These are phyloP conservation scores for Leccinum insolens DNA, from an alignment of 1,284 basidiomycete species.

Conservation along the genomic window DNA sequence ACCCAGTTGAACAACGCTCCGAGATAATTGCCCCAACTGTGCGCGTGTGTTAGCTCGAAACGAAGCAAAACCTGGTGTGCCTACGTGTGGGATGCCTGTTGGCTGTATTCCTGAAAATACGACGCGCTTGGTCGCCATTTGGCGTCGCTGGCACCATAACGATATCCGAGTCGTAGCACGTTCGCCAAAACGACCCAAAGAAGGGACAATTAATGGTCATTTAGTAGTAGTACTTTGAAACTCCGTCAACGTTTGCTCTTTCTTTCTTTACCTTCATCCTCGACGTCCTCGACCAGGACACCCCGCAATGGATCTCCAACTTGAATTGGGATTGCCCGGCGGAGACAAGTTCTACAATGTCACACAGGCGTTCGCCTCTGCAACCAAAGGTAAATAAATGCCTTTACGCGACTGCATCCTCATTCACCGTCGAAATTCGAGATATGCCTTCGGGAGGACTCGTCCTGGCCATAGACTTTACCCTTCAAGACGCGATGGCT, in stretches of 20 bases:
- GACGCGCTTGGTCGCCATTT: slow-evolving; percentile 34
- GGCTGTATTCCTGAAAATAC: slow-evolving; percentile 86
- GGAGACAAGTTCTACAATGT: slow-evolving; percentile 63
- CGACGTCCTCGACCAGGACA: slow-evolving; percentile 15
- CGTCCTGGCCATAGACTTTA: slow-evolving; percentile 71
- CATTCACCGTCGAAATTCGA: slow-evolving; percentile 33
- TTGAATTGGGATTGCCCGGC: slow-evolving; percentile 46
- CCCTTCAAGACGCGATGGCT: slow-evolving; percentile 86
- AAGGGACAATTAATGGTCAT: slow-evolving; percentile 12
- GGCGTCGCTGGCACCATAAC: slow-evolving; percentile 7
- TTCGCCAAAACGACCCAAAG: too few relatives aligned
- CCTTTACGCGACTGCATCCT: slow-evolving; percentile 2
- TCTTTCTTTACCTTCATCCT: not conserved
- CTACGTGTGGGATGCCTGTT: slow-evolving; percentile 85
- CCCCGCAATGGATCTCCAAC: slow-evolving; percentile 21
- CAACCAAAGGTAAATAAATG: slow-evolving; percentile 52
- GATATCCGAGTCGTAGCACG: not conserved
- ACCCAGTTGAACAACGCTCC: too few relatives aligned
- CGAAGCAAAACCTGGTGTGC: slow-evolving; percentile 20
- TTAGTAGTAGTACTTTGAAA: slow-evolving; percentile 25
- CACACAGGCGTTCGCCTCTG: slow-evolving; percentile 57
- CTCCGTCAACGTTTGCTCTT: slow-evolving; percentile 23
- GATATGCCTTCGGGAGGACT: slow-evolving; percentile 69
- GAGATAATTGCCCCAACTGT: too few relatives aligned
- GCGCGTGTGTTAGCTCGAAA: slow-evolving; percentile 6